These are phyloP conservation scores for Protomyces inundatus DNA, from an alignment of 1,139 yeast species.

Conservation along the genomic window DNA sequence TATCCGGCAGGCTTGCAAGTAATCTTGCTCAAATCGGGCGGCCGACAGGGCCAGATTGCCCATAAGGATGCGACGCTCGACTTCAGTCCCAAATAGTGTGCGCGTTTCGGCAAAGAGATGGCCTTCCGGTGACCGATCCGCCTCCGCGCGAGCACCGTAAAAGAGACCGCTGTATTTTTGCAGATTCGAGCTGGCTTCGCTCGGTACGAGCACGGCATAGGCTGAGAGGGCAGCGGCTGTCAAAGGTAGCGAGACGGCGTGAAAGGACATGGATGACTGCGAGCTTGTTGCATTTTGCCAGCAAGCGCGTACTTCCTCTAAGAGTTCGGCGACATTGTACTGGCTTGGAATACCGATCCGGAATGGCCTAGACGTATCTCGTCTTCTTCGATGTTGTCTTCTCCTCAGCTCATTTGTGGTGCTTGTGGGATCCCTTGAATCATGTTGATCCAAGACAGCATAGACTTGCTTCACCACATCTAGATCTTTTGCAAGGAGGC, in stretches of 20 bases:
- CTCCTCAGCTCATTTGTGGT: constrained; percentile 41
- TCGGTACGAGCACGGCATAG: constrained; percentile 81
- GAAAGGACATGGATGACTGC: neutral
- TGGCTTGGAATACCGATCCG: constrained; percentile 70
- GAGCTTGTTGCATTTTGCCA: constrained; percentile 44
- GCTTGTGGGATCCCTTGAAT: constrained; percentile 76
- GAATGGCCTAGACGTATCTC: constrained; percentile 33
- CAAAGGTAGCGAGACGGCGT: constrained; percentile 63
- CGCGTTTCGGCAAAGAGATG: constrained; percentile 56
- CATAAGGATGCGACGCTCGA: constrained; percentile 69
- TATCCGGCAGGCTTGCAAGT: constrained; percentile 64
- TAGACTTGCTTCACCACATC: constrained; percentile 47
- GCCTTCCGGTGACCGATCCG: constrained; percentile 41
- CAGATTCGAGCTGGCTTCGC: constrained; percentile 90
- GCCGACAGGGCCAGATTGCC: constrained; percentile 85
- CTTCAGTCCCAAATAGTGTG: constrained; percentile 67
- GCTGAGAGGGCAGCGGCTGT: constrained; percentile 66
- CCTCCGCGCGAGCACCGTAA: constrained; percentile 57
- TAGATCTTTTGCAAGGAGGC: constrained; percentile 54
- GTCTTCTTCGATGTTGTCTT: constrained; percentile 28
- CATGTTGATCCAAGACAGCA: constrained; percentile 42
- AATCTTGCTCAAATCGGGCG: constrained; percentile 58
- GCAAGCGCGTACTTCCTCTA: constrained; percentile 45
- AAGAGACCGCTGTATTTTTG: constrained; percentile 86
- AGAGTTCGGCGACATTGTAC: constrained; percentile 54